Evolutionary conservation across 805 yeast species (phyloP), one percentile per base, ranked within the genome.

Genomic region (Sugiyamaella marilandica): DNA sequence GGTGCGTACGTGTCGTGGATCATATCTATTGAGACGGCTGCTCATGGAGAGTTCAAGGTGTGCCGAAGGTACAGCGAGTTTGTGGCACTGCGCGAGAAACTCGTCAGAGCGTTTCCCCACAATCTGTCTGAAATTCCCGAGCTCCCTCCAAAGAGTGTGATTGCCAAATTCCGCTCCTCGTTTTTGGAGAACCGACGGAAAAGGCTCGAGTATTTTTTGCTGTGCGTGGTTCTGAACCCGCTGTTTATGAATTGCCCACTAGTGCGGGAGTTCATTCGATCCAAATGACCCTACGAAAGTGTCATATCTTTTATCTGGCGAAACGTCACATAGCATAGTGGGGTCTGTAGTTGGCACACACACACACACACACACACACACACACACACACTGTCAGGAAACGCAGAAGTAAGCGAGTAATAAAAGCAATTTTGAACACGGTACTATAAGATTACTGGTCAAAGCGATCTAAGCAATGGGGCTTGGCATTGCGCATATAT

Each of bases 41-140:
- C 56, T 4, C 70, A 67, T 1, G 62, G 70, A 0, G 55, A 58
- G 2, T 73, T 85, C 16, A 64, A 69, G 44, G 60, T 81, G 2
- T 77, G 80, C 62, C 80, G 78, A 63, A 65, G 96, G 36, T 87
- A 84, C 65, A 77, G 81, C 34, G 92, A 87, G 44, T 78, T 87
- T 55, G 82, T 69, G 37, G 56, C 53, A 32, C 71, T 87, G 34
- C 72, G 84, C 24, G 60, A 60, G 0, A 55, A 59, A 3, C 64
- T 85, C 18, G 62, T 60, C 11, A 45, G 41, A 2, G 68, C 65
- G 32, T 76, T 70, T 55, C 78, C 80, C 0, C 55, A 59, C 0
- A 60, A 63, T n/a, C 37, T 49, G 11, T 59, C 60, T n/a, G 70
- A 72, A 52, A 67, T 81, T 13, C 78, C 81, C 2, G 61, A 59